Conservation (phyloP, 768 basidiomycete genomes). For the Amanita fuliginea region DNA sequence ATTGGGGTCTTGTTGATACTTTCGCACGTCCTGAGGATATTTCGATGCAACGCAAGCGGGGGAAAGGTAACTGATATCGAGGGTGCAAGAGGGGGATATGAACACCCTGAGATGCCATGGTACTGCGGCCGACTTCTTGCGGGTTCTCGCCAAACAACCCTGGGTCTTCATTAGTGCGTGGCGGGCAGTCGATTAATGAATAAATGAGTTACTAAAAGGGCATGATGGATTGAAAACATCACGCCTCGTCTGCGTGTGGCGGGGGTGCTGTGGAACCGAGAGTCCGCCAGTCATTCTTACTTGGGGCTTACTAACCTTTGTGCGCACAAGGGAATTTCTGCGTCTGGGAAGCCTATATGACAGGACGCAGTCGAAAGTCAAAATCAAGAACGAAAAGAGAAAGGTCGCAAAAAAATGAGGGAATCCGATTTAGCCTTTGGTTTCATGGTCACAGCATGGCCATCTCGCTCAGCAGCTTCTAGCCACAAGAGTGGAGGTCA, state of each 20-base stretch:
- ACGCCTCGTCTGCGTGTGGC: background rate
- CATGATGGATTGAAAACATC: background rate
- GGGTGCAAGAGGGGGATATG: background rate
- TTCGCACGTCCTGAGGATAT: background rate
- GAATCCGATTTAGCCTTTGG: background rate
- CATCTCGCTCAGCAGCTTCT: background rate
- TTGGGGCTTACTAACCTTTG: background rate
- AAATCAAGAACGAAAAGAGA: background rate
- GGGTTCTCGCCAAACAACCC: background rate
- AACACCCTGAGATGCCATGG: background rate
- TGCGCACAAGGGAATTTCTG: background rate
- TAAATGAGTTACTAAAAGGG: background rate
- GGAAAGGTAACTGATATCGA: too few species aligned
- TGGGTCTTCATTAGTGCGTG: background rate
- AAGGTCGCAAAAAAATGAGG: background rate
- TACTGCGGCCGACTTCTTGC: background rate
- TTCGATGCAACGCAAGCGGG: background rate
- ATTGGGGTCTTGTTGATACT: background rate
- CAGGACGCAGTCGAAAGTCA: background rate
- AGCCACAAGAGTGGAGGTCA: slow-evolving; percentile 1
- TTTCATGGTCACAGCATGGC: background rate
- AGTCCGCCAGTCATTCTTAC: background rate
- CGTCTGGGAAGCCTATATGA: background rate
- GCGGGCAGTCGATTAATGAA: background rate
- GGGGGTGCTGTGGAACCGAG: background rate